Conservation (phyloP, 805 yeast species). For the Yarrowia sp. region DNA sequence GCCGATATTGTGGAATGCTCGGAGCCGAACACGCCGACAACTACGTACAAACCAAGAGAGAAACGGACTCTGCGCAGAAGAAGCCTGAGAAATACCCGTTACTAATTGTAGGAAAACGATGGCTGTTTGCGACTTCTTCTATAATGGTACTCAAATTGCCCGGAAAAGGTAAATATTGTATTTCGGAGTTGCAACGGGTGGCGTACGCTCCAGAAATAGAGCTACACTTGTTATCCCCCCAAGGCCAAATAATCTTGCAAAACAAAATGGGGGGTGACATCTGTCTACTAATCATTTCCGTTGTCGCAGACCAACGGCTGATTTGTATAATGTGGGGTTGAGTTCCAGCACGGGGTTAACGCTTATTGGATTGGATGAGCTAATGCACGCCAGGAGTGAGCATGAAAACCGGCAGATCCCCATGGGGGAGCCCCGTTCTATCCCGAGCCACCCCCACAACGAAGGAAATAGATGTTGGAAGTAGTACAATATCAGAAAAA, state of each 20-base stretch:
- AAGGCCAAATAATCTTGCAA: background rate
- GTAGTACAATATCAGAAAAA: too few relatives aligned
- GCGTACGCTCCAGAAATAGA: background rate
- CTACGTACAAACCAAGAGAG: background rate
- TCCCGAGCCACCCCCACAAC: background rate
- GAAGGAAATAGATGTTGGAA: background rate
- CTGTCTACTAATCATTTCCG: background rate
- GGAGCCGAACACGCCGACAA: slow-evolving; percentile 18
- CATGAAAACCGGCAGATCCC: slow-evolving; percentile 22
- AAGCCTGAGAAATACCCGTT: too few relatives aligned
- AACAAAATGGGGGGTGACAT: background rate
- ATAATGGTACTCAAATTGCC: background rate
- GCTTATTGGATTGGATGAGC: slow-evolving; percentile 23
- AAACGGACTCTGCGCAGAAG: background rate
- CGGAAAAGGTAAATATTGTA: background rate
- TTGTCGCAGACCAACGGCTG: slow-evolving; percentile 16
- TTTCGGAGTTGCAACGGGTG: slow-evolving; percentile 1
- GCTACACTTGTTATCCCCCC: background rate
- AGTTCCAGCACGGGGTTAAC: slow-evolving; percentile 23
- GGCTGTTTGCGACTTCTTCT: background rate
- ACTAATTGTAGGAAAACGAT: too few relatives aligned
- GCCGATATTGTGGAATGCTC: background rate
- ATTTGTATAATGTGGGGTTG: slow-evolving; percentile 25
- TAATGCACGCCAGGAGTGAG: slow-evolving; percentile 22
- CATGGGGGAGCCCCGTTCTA: background rate